Evolutionary conservation across 179 eudicot species (phyloP), one percentile per base, ranked within the genome.

Genomic region (Spinacia oleracea): DNA sequence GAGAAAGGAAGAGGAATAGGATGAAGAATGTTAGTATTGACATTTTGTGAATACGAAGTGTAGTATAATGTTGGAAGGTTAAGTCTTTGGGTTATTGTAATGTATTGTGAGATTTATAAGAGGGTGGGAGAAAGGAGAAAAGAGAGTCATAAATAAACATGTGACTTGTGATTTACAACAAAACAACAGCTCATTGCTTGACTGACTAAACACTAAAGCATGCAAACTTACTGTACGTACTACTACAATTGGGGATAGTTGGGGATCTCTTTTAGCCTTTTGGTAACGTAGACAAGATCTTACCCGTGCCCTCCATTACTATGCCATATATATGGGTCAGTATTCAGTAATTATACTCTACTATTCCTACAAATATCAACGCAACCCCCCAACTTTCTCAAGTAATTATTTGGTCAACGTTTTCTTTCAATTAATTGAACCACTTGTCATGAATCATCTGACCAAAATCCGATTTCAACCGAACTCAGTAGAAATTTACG

Each of bases 101-200:
- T 68, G 16, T 46, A 46, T 14, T 1, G 59, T 48, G n/a, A 55
- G 15, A n/a, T 58, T 58, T 59, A 29, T 58, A 78, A 43, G 46
- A 78, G 77, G 59, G 71, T 6, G 48, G 63, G 18, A 42, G 21
- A n/a, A n/a, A n/a, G n/a, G 31, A 21, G 46, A 10, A 46, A 59
- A 46, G 31, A 4, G 29, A 68, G 70, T 1, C 25, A 43, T 78
- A 78, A 78, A 78, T 78, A 45, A n/a, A n/a, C n/a, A n/a, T n/a
- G n/a, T n/a, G 62, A 60, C 81, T 46, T 78, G 81, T 78, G 81
- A 78, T 35, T 63, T 46, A 78, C 75, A 78, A 48, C 77, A 78
- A 45, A 72, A 78, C 62, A 72, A 48, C 81, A 78, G 76, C 77
- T 78, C 76, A 78, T 78, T 21, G n/a, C 55, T 16, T 78, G 25